Base-by-base conservation (phyloP, 1,284 basidiomycete genomes). In the Moesziomyces aphidis region DNA sequence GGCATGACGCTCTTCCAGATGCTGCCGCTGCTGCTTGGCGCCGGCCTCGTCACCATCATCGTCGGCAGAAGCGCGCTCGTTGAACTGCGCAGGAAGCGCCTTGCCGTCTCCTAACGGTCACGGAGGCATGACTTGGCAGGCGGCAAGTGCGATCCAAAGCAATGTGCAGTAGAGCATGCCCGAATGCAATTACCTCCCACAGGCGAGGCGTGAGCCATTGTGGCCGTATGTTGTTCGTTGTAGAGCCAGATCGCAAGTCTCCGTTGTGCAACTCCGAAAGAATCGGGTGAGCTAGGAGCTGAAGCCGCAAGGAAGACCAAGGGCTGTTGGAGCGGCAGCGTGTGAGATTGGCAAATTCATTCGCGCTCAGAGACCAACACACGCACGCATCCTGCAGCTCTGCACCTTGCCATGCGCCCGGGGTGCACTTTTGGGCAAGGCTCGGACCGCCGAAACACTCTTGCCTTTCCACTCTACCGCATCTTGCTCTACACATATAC, bases 1-100 rank as follows among this genome's bases (percentile, higher is more conserved):
- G 68, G 73, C 5, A 53, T 81, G 61, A 79, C 79, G 21, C 57
- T 81, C 24, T 79, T 81, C 68, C 55, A 68, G 55, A 74, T 81
- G 75, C 45, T 81, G 22, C 79, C 79, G 26, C 51, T 66, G 47
- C 58, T 81, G 50, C 22, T 76, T 15, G 73, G 56, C 34, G 66
- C 50, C 11, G 75, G 75, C 4, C 43, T 73, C 46, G 54, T 76
- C 44, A 77, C 77, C 24, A 53, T 79, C 24, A 54, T 81, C 26
- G 64, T 75, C 0, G 79, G 79, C 5, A 67, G 72, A 34, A 62
- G 51, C 15, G 77, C 79, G 13, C 49, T 81, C 26, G 61, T 55
- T 2, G 77, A 80, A 46, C 53, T 80, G 43, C 59, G 73, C 22
- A 69, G 52, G 63, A 71, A 62, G 50, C 46, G 76, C 5, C 39